Base-by-base conservation (phyloP, 768 basidiomycete genomes). In the Pleurotus cornucopiae region DNA sequence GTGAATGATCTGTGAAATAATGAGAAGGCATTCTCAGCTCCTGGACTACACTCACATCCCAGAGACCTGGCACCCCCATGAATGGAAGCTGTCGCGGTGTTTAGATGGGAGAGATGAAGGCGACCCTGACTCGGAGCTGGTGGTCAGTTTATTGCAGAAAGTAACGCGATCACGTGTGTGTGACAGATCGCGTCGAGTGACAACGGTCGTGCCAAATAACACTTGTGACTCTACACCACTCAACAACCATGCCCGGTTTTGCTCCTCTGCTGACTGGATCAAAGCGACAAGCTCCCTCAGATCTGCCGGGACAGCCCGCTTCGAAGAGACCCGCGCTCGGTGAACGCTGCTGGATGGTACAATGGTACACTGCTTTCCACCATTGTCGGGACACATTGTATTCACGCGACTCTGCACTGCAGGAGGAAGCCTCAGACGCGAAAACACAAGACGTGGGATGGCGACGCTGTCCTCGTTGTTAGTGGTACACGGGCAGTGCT, bases 361-460 rank as follows among this genome's bases (percentile, higher is more conserved):
- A 89, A 70, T 91, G 90, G 89, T 86, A 67, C 41, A 34, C 30
- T 34, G 9, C 30, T 34, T 34, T 34, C 11, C 30, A 34, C 11
- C 1, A 11, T 3, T 34, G 30, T 34, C 30, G 30, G 3, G 30
- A 34, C 30, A 34, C 2, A 34, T 4, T 34, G 30, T 34, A 34
- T 34, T 34, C 30, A 34, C 3, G 7, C 30, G 30, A 7, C 30
- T 34, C 11, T 34, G 11, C 37, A 89, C 9, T 34, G 11, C 37
- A 89, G 87, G 88, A 73, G 88, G 57, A 78, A 73, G 45, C 85
- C 78, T 44, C 88, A 91, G 67, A 73, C 76, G 39, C 89, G 83
- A 72, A 94, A 94, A 69, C 86, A 94, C 64, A 92, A 93, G 67
- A 92, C 88, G 0, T 95, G 93, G 93, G 91, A 94, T 52, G 91